phyloP scores from a whole-genome alignment of 2,329 filamentous ascomycete genomes.

The Cladosporium sp. region DNA sequence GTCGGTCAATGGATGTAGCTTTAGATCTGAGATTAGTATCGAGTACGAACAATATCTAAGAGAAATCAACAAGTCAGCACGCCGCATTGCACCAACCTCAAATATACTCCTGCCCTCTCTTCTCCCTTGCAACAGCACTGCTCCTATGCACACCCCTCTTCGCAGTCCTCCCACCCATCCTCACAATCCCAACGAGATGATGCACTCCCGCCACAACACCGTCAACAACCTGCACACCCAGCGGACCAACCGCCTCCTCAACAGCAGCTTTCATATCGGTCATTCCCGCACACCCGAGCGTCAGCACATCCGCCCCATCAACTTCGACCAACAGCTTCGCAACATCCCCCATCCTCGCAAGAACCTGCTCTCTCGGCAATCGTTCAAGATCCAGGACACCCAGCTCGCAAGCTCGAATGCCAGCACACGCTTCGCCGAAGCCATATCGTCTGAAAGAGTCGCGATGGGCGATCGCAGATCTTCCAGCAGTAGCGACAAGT shows the following conservation, averaged over 20 bases:
- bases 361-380: slow-evolving; percentile 36
- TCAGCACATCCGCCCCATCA: slow-evolving; percentile 40
- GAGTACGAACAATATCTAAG: too few relatives aligned
- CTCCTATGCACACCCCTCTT: slow-evolving; percentile 43
- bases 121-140: slow-evolving; percentile 34
- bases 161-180: slow-evolving; percentile 43
- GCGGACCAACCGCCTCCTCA: slow-evolving; percentile 43
- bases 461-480: slow-evolving; percentile 39
- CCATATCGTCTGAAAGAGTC: slow-evolving; percentile 41
- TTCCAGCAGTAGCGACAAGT: slow-evolving; percentile 39
- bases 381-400: slow-evolving; percentile 45
- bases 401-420: slow-evolving; percentile 39
- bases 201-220: slow-evolving; percentile 48
- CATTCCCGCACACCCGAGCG: slow-evolving; percentile 50
- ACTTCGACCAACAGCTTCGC: slow-evolving; percentile 36
- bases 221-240: slow-evolving; percentile 47
- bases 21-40: too few relatives aligned
- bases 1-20: too few relatives aligned
- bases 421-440: slow-evolving; percentile 40
- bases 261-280: slow-evolving; percentile 43
- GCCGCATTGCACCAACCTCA: slow-evolving; percentile 16
- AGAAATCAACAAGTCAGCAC: too few relatives aligned
- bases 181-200: slow-evolving; percentile 43
- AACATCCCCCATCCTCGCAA: slow-evolving; percentile 36
- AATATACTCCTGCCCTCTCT: slow-evolving; percentile 40